Percentiles rank a stretch among this genome's conserved stretches.
Conservation (phyloP, 2,329 filamentous ascomycete species). For the Blumeria graminis region DNA sequence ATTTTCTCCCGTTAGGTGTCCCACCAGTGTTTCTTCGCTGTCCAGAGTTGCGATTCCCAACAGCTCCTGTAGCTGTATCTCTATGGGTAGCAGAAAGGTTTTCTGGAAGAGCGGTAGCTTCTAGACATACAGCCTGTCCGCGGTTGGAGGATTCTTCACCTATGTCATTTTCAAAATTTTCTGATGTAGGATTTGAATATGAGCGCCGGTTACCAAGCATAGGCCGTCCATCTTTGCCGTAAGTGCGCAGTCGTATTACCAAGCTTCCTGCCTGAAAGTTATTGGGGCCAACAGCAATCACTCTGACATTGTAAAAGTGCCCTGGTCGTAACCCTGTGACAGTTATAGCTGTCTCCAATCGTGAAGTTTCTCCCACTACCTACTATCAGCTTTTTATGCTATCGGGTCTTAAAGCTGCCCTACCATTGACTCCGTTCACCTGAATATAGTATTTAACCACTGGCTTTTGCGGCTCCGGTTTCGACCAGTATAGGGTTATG, state of each 20-base stretch:
- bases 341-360: slow-evolving; percentile 66
- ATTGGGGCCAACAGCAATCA: slow-evolving; percentile 73
- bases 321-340: slow-evolving; percentile 70
- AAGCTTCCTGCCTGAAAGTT: slow-evolving; percentile 82
- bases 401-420: slow-evolving; percentile 2
- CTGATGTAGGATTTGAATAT: slow-evolving; percentile 29
- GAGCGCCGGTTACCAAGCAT: slow-evolving; percentile 30
- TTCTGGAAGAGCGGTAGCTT: slow-evolving; percentile 37
- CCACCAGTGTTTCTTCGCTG: slow-evolving; percentile 44
- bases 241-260: slow-evolving; percentile 64
- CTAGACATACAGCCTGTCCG: slow-evolving; percentile 29
- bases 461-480: slow-evolving; percentile 36
- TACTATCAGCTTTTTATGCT: slow-evolving; percentile 6
- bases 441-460: slow-evolving; percentile 70
- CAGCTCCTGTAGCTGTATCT: slow-evolving; percentile 34
- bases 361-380: slow-evolving; percentile 61
- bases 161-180: slow-evolving; percentile 25
- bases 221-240: slow-evolving; percentile 37
- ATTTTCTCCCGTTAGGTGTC: slow-evolving; percentile 25
- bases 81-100: slow-evolving; percentile 34
- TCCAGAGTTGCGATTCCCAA: slow-evolving; percentile 22
- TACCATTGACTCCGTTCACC: slow-evolving; percentile 79
- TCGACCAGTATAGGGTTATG: slow-evolving; percentile 77
- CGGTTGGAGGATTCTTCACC: slow-evolving; percentile 21
- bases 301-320: slow-evolving; percentile 79